These are phyloP conservation scores for Paxillus ammoniavirescens DNA, from an alignment of 768 basidiomycete species.

Conservation along the genomic window DNA sequence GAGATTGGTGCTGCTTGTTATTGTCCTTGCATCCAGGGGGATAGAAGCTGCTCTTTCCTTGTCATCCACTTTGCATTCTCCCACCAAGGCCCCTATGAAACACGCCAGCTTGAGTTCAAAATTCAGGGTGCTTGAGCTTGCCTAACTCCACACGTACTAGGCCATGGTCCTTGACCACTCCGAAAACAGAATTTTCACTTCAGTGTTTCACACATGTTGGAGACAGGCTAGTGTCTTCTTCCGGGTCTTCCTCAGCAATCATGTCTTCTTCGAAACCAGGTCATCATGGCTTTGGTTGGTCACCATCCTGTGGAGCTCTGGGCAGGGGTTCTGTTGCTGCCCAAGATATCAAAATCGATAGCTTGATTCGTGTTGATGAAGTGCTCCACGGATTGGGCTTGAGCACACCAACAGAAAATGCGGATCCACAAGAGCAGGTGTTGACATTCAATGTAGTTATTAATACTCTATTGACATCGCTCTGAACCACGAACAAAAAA, in stretches of 20 bases:
- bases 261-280: slow-evolving; percentile 45
- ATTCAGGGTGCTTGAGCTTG: slow-evolving; percentile 49
- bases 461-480: no score
- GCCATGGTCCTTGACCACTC: slow-evolving; percentile 53
- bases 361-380: slow-evolving; percentile 67
- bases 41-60: slow-evolving; percentile 56
- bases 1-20: slow-evolving; percentile 62
- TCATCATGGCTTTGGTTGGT: slow-evolving; percentile 53
- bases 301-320: slow-evolving; percentile 51
- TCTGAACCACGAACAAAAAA: no score
- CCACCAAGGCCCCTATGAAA: slow-evolving; percentile 48
- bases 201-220: slow-evolving; percentile 71
- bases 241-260: slow-evolving; percentile 30
- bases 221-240: slow-evolving; percentile 58
- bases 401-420: slow-evolving; percentile 13
- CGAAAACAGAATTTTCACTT: slow-evolving; percentile 52
- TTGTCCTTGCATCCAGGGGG: slow-evolving; percentile 67
- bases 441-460: no score
- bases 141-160: slow-evolving; percentile 67
- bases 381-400: slow-evolving; percentile 63
- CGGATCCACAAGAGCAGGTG: slow-evolving; percentile 42
- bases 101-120: slow-evolving; percentile 41
- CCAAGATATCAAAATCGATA: slow-evolving; percentile 52
- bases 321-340: slow-evolving; percentile 25
- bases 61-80: slow-evolving; percentile 34